phyloP scores from a whole-genome alignment of 495 filamentous ascomycete species.

The Cudoniella acicularis region DNA sequence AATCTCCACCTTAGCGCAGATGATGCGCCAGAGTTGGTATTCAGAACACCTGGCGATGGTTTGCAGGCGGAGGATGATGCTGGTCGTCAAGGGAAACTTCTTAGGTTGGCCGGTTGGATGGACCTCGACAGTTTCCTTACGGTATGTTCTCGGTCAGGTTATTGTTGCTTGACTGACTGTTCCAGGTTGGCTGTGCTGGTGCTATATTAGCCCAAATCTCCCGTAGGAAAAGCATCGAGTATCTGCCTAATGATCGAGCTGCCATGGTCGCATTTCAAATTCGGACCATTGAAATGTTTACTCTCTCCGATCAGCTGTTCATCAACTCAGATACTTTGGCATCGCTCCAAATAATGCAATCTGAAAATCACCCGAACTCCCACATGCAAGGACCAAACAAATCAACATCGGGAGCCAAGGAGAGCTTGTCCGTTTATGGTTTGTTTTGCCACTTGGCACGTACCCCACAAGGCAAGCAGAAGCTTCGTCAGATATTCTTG shows the following conservation, averaged over 20 bases:
- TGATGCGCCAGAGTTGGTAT: constrained; percentile 48
- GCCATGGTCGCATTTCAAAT: constrained; percentile 53
- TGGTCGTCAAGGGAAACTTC: constrained; percentile 58
- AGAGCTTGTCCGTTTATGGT: constrained; percentile 86
- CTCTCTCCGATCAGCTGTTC: constrained; percentile 75
- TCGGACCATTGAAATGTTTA: constrained; percentile 70
- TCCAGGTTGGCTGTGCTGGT: constrained; percentile 67
- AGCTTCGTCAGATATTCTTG: constrained; percentile 79
- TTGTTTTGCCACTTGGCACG: constrained; percentile 73
- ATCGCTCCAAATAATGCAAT: constrained; percentile 82
- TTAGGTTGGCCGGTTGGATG: constrained; percentile 69
- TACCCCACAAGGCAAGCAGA: constrained; percentile 75
- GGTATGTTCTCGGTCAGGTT: constrained; percentile 29
- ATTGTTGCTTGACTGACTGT: not conserved
- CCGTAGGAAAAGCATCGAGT: constrained; percentile 59
- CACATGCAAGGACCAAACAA: constrained; percentile 73
- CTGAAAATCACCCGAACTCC: constrained; percentile 79
- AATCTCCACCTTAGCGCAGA: constrained; percentile 49
- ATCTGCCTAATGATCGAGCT: constrained; percentile 50
- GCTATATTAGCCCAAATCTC: constrained; percentile 79
- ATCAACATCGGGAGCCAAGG: constrained; percentile 70
- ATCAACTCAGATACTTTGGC: constrained; percentile 75
- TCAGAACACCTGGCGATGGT: constrained; percentile 54
- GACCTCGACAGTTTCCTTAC: constrained; percentile 74
- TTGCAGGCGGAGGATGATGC: constrained; percentile 2